Evolutionary conservation across 306 rosid genomes (phyloP).

Genomic region (Cicer pinnatifidum): DNA sequence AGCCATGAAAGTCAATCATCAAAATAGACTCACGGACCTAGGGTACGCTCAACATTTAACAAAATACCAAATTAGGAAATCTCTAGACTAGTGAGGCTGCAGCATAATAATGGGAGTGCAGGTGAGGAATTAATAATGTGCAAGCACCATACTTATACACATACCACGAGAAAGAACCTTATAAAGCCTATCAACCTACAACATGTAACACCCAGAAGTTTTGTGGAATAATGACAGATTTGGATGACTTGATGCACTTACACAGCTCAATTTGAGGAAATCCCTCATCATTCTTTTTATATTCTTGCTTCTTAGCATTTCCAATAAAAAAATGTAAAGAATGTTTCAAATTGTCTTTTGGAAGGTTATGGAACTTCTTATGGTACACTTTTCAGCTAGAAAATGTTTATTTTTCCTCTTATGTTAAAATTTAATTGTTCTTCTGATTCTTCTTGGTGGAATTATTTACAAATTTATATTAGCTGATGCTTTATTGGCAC

Average conservation of each 20-base stretch:
- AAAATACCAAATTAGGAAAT: too few species aligned
- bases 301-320: neutral
- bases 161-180: neutral
- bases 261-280: neutral
- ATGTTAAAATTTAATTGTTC: neutral
- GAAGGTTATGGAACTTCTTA: neutral
- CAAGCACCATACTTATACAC: neutral
- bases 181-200: neutral
- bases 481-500: too few species aligned
- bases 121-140: too few species aligned
- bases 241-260: neutral
- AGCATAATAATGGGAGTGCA: too few species aligned
- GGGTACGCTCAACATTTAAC: too few species aligned
- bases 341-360: neutral
- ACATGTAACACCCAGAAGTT: neutral
- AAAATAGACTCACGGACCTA: too few species aligned
- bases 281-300: neutral
- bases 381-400: neutral
- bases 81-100: too few species aligned
- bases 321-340: neutral
- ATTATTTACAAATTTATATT: too few species aligned
- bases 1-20: too few species aligned
- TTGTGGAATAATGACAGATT: neutral
- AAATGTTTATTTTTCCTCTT: neutral
- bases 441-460: neutral